phyloP scores from a whole-genome alignment of 2,329 filamentous ascomycete species.

The Alternaria infectoria region DNA sequence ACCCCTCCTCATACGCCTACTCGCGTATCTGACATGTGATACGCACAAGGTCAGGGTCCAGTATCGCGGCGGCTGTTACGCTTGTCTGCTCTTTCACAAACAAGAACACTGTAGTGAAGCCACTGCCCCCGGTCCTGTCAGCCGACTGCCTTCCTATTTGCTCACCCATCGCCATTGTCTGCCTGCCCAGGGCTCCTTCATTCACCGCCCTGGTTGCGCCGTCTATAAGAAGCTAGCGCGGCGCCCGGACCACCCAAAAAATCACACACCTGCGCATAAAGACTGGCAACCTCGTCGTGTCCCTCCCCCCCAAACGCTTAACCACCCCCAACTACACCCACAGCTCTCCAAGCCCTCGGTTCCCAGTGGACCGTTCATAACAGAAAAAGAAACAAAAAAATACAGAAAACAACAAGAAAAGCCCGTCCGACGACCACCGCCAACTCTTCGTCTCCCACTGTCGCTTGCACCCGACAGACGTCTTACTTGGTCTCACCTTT shows the following conservation, averaged over 20 bases:
- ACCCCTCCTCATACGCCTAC: not conserved
- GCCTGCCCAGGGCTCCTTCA: slow-evolving; percentile 20
- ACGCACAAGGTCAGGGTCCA: slow-evolving; percentile 3
- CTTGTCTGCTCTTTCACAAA: not conserved
- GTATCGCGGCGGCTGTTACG: slow-evolving; percentile 1
- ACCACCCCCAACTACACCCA: slow-evolving; percentile 30
- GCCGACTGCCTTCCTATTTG: not conserved
- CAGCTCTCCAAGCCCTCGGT: slow-evolving; percentile 36
- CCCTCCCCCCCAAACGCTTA: slow-evolving; percentile 27
- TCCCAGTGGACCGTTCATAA: slow-evolving; percentile 44
- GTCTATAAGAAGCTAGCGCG: slow-evolving; percentile 21
- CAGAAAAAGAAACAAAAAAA: slow-evolving; percentile 50
- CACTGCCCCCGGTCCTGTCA: not conserved
- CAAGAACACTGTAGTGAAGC: not conserved
- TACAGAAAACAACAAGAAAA: slow-evolving; percentile 47
- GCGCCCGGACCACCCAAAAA: slow-evolving; percentile 24
- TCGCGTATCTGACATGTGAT: slow-evolving; percentile 12
- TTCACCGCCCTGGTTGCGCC: slow-evolving; percentile 28
- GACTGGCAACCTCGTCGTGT: slow-evolving; percentile 22
- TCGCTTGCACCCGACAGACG: slow-evolving; percentile 39
- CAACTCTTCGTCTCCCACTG: slow-evolving; percentile 35
- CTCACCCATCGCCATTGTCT: slow-evolving; percentile 6
- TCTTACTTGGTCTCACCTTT: slow-evolving; percentile 25
- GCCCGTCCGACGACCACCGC: slow-evolving; percentile 36
- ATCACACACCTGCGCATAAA: slow-evolving; percentile 36